Base-by-base conservation (phyloP, 2,329 filamentous ascomycete species). In the Plectosphaerella sp. region DNA sequence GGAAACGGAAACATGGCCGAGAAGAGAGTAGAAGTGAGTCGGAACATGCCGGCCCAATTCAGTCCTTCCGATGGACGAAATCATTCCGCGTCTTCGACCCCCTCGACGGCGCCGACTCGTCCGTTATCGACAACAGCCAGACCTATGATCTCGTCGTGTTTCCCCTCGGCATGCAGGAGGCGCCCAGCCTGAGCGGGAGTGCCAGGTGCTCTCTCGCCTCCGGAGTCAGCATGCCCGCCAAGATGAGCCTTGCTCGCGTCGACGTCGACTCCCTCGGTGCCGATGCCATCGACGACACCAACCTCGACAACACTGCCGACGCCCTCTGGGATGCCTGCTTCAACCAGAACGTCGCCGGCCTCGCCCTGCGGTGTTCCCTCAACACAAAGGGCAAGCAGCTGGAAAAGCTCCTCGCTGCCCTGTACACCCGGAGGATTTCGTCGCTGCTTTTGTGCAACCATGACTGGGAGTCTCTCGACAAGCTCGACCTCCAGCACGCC, bases 401-500 rank as follows among this genome's bases (percentile, higher is more conserved):
- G 22, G 25, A 57, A 12, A 41, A 41, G 5, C 56, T 60, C 10
- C 47, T 48, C 22, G 50, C 51, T 14, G 47, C 47, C 1, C 35
- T 48, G 11, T 24, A 41, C 47, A 11, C 20, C 18, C 16, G 47
- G 35, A 48, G 37, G 47, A 24, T 48, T 5, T 39, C 60, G 3
- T 52, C 60, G 15, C 36, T 67, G 2, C 49, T 64, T 15, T 37
- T 65, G 12, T 54, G 55, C 16, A 48, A 59, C 49, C 61, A 66
- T 25, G 59, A 62, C 22, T 52, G 36, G 15, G 41, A 36, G 4
- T 18, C 58, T 1, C 51, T 62, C 20, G 54, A 58, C 11, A 42
- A 51, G 2, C 50, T 72, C 10, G 62, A 66, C 55, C 55, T 72
- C 24, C 59, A 60, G 2, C 53, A 65, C 5, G 56, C 73, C 16